Percentiles rank a stretch among this genome's conserved stretches.
Evolutionary conservation across 2,329 filamentous ascomycete genomes (phyloP).

Genomic region (Saccharata proteae): DNA sequence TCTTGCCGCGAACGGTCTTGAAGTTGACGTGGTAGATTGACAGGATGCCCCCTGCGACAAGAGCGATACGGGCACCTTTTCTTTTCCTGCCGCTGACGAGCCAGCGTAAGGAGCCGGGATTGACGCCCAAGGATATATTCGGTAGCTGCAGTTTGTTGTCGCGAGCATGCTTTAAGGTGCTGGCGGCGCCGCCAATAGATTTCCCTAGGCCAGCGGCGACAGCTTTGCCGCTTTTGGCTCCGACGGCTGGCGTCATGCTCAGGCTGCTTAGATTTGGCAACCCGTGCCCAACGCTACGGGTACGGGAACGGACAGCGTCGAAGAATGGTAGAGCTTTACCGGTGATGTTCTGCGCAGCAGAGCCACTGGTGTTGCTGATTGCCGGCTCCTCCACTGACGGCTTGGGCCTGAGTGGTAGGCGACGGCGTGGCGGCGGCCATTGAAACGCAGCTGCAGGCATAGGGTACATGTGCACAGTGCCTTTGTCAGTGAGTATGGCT

Average conservation of each 20-base stretch:
- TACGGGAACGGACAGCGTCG: conserved; percentile 24
- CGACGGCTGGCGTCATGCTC: conserved; percentile 27
- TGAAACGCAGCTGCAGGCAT: conserved; percentile 71
- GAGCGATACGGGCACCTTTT: conserved; percentile 35
- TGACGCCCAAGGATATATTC: conserved; percentile 39
- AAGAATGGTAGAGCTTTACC: conserved; percentile 30
- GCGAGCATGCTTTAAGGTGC: conserved; percentile 58
- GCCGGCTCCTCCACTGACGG: not conserved
- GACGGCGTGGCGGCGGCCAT: conserved; percentile 62
- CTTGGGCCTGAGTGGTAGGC: conserved; percentile 17
- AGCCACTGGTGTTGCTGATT: conserved; percentile 4
- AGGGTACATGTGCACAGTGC: conserved; percentile 89
- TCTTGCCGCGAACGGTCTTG: conserved; percentile 30
- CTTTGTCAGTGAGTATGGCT: conserved; percentile 83
- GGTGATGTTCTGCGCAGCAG: conserved; percentile 29
- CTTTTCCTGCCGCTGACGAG: conserved; percentile 42
- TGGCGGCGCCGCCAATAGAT: conserved; percentile 56
- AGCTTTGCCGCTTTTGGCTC: conserved; percentile 57
- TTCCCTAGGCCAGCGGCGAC: conserved; percentile 63
- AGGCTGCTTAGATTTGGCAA: conserved; percentile 24
- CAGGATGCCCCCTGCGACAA: conserved; percentile 53
- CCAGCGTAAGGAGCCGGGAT: conserved; percentile 52
- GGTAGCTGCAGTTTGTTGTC: conserved; percentile 65
- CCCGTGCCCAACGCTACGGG: conserved; percentile 13
- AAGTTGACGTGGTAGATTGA: conserved; percentile 50